Evolutionary conservation across 2,329 filamentous ascomycete genomes (phyloP), one percentile per base, ranked within the genome.

Genomic region (Fonsecaea nubica): DNA sequence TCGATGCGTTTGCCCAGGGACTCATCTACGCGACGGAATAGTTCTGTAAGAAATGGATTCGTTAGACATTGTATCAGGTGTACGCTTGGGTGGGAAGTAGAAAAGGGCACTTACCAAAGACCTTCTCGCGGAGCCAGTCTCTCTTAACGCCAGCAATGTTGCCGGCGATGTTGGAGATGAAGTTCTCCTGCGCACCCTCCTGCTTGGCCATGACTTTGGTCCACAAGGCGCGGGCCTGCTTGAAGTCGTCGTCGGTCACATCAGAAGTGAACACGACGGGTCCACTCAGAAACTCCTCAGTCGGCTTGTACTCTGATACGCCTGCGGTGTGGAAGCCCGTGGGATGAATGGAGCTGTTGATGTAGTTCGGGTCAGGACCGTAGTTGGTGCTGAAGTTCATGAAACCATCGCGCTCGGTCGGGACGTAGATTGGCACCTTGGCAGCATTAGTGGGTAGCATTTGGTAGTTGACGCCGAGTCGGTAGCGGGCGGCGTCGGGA

Each of bases 161-260:
- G 2, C 79, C 85, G 2, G 86, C 77, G 18, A 90, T 80, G 69
- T 89, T 90, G 64, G 80, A 75, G 45, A 90, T 77, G 65, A 88
- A 87, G 74, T 87, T 86, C 2, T 86, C 82, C 76, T 89, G 87
- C 74, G 89, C 87, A 1, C 86, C 87, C 2, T 78, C 76, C 59
- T 78, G 74, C 52, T 78, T 77, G 35, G 78, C 78, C 40, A 81
- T 74, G n/a, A 77, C 66, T 0, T 67, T 64, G 66, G 80, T 73
- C 81, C 81, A 83, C 55, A 82, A 75, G 10, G 74, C 77, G 56
- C 77, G 77, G 13, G 80, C 74, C 71, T 82, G 80, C 40, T 80
- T 78, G 60, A 78, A 82, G 60, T 82, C 81, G 60, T 82, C 78
- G 25, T 78, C 78, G 0, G 77, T 79, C 38, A 82, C 77, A 15